Percentiles rank a stretch among this genome's conserved stretches.
Conservation (phyloP, 148 eudicot genomes). For the Silene latifolia region DNA sequence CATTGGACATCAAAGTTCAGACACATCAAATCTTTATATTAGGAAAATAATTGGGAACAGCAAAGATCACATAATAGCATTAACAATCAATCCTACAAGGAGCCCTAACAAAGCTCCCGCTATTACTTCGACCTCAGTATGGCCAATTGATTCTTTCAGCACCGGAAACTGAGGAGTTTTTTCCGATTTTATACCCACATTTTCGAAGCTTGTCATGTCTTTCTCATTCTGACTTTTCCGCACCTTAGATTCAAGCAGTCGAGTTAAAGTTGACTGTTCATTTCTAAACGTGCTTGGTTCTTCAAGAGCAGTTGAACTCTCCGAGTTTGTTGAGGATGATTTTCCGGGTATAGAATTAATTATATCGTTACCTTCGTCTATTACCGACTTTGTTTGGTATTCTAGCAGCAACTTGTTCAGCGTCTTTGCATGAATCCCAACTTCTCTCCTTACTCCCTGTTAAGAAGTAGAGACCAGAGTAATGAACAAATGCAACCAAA, state of each 20-base stretch:
- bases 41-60: not conserved
- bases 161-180: conserved; percentile 6
- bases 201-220: not conserved
- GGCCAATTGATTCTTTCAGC: conserved; percentile 78
- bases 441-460: conserved; percentile 95
- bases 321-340: conserved; percentile 20
- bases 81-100: conserved; percentile 55
- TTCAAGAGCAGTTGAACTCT: conserved; percentile 24
- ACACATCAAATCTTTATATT: not conserved
- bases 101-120: conserved; percentile 84
- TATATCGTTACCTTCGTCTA: conserved; percentile 21
- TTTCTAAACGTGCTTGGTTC: conserved; percentile 17
- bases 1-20: too few relatives aligned
- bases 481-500: not conserved
- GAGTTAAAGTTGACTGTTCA: conserved; percentile 20
- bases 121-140: conserved; percentile 71
- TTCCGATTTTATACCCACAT: conserved; percentile 16
- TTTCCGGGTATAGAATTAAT: conserved; percentile 12
- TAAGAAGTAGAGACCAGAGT: not conserved
- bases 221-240: conserved; percentile 13
- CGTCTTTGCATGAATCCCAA: conserved; percentile 77
- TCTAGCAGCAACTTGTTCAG: conserved; percentile 46
- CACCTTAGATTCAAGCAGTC: conserved; percentile 28
- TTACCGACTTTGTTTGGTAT: conserved; percentile 25
- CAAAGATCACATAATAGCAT: conserved; percentile 27